Conservation (phyloP, 2,329 filamentous ascomycete species). For the Sphaerulina vaccinii region DNA sequence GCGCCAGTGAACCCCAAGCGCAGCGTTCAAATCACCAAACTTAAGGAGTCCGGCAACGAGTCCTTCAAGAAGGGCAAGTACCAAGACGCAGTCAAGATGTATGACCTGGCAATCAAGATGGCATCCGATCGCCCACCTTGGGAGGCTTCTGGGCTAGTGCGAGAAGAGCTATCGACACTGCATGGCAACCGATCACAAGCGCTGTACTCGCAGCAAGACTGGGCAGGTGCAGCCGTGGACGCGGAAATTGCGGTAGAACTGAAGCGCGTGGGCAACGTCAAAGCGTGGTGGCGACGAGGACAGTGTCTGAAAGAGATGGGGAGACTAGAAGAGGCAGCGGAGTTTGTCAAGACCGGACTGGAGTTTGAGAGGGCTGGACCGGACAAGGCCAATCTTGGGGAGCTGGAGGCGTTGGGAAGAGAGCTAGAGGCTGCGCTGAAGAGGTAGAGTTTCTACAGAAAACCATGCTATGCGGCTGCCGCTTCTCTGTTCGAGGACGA, state of each 20-base stretch:
- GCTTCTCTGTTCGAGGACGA: no score
- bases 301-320: slow-evolving; percentile 90
- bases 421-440: slow-evolving; percentile 30
- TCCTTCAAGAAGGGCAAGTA: slow-evolving; percentile 77
- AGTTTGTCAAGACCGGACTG: slow-evolving; percentile 73
- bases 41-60: slow-evolving; percentile 82
- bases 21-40: slow-evolving; percentile 80
- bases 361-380: slow-evolving; percentile 54
- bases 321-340: slow-evolving; percentile 73
- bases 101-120: slow-evolving; percentile 87
- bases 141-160: slow-evolving; percentile 80
- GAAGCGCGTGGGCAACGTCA: slow-evolving; percentile 81
- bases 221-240: slow-evolving; percentile 84
- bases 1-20: slow-evolving; percentile 92
- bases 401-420: slow-evolving; percentile 33
- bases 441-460: slow-evolving; percentile 10
- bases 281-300: slow-evolving; percentile 90
- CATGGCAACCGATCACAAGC: slow-evolving; percentile 89
- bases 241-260: slow-evolving; percentile 86
- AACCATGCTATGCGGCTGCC: no score
- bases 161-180: slow-evolving; percentile 78
- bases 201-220: slow-evolving; percentile 76
- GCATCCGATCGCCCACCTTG: slow-evolving; percentile 76
- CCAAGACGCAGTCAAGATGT: slow-evolving; percentile 74
- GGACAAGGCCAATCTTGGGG: slow-evolving; percentile 33